Evolutionary conservation across 2,329 filamentous ascomycete genomes (phyloP).

Genomic region (Epichloe festucae): DNA sequence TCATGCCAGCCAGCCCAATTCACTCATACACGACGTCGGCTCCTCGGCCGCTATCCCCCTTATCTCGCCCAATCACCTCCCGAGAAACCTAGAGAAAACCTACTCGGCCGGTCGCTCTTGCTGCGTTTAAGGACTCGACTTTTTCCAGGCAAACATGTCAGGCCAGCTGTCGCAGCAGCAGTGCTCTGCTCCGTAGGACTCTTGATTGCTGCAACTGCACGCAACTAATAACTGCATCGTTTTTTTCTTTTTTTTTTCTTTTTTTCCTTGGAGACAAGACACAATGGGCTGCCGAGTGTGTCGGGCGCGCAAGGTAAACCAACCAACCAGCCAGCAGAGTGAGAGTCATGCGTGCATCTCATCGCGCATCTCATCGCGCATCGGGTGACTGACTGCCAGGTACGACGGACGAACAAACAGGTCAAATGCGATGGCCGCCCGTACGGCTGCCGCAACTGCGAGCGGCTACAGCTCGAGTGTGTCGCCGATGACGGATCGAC

Average conservation of each 20-base stretch:
- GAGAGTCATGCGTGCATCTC: neutral
- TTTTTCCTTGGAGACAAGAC: slow-evolving; percentile 5
- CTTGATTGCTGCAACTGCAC: neutral
- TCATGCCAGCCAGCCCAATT: too few species aligned
- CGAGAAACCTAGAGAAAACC: neutral
- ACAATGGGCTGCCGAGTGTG: slow-evolving; percentile 28
- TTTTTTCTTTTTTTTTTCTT: neutral
- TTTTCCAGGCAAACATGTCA: neutral
- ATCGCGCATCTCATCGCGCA: neutral
- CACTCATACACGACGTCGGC: neutral
- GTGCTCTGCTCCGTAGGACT: too few species aligned
- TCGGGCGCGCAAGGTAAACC: slow-evolving; percentile 25
- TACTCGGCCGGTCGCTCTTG: slow-evolving; percentile 4
- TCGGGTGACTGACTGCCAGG: too few species aligned
- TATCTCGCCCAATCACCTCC: neutral
- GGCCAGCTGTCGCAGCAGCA: neutral
- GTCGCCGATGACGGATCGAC: slow-evolving; percentile 22
- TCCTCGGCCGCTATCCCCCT: slow-evolving; percentile 1
- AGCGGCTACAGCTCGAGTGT: slow-evolving; percentile 28
- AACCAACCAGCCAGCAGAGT: too few species aligned
- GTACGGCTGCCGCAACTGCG: slow-evolving; percentile 29
- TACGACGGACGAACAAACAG: slow-evolving; percentile 9
- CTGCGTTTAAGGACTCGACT: neutral
- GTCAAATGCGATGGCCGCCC: slow-evolving; percentile 30
- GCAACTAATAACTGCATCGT: neutral